These are phyloP conservation scores for Colletotrichum liriopes DNA, from an alignment of 2,329 filamentous ascomycete genomes.

Conservation along the genomic window DNA sequence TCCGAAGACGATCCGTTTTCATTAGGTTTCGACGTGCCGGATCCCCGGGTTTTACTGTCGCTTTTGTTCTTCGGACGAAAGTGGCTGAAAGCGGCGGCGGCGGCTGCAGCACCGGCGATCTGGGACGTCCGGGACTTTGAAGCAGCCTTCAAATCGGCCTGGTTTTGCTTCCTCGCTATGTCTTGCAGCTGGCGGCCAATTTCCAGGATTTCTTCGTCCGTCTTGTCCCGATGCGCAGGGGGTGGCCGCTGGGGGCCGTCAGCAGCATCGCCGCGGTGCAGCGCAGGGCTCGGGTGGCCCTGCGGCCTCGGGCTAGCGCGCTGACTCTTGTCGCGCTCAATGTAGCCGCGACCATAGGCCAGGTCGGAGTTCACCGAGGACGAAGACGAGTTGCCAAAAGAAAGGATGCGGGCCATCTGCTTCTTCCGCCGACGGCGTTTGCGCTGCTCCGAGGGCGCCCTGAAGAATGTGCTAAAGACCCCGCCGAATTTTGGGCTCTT, in stretches of 20 bases:
- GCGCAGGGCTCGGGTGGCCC: conserved; percentile 26
- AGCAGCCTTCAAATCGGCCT: conserved; percentile 62
- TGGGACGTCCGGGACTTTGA: conserved; percentile 58
- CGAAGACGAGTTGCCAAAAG: conserved; percentile 75
- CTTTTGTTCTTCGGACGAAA: conserved; percentile 58
- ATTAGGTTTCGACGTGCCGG: conserved; percentile 59
- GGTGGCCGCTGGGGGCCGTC: conserved; percentile 44
- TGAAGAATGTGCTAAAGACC: conserved; percentile 75
- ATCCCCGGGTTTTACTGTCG: conserved; percentile 54
- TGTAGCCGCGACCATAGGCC: conserved; percentile 76
- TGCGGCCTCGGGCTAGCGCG: conserved; percentile 30
- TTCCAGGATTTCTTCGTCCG: conserved; percentile 71
- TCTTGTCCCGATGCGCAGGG: conserved; percentile 53
- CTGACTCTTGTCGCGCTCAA: conserved; percentile 58
- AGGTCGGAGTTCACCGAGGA: conserved; percentile 79
- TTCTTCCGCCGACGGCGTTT: conserved; percentile 57
- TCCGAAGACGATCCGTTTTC: conserved; percentile 53
- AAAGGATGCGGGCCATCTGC: conserved; percentile 69
- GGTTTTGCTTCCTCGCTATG: conserved; percentile 66
- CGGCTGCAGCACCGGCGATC: conserved; percentile 45
- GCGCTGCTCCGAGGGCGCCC: conserved; percentile 70
- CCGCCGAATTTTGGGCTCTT: conserved; percentile 66
- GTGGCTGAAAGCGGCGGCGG: conserved; percentile 58
- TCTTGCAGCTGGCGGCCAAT: conserved; percentile 70
- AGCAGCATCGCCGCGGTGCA: conserved; percentile 34